phyloP scores from a whole-genome alignment of 305 asterid species.

The Salvia sclarea region DNA sequence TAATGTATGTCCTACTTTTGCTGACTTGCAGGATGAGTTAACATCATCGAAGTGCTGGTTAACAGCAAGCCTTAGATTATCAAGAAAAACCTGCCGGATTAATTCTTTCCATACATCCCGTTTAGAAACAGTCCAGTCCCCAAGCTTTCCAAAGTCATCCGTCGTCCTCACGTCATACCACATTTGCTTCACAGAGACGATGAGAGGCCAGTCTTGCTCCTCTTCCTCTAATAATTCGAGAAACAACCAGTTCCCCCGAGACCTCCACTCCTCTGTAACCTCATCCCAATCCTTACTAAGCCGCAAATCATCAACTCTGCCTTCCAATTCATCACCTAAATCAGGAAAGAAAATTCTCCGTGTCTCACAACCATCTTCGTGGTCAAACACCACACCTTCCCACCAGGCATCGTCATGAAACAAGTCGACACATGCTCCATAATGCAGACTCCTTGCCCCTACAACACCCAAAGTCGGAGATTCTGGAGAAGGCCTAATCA shows the following conservation, averaged over 20 bases:
- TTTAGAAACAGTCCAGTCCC: conserved; percentile 67
- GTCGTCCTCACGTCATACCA: conserved; percentile 78
- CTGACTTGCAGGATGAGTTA: conserved; percentile 40
- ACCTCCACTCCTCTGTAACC: conserved; percentile 60
- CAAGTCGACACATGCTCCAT: conserved; percentile 79
- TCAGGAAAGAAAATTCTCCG: conserved; percentile 84
- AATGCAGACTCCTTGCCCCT: conserved; percentile 41
- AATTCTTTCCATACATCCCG: conserved; percentile 56
- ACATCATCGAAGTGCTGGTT: conserved; percentile 43
- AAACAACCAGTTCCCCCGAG: conserved; percentile 73
- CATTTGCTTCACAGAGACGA: conserved; percentile 71
- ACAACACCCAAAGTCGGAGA: conserved; percentile 39
- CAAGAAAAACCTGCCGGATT: conserved; percentile 48
- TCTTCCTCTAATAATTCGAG: conserved; percentile 68
- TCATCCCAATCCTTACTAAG: conserved; percentile 81
- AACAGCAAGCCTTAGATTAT: conserved; percentile 47
- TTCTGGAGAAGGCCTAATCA: conserved; percentile 60
- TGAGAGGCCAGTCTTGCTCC: conserved; percentile 48
- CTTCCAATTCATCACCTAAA: conserved; percentile 76
- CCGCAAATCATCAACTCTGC: conserved; percentile 45
- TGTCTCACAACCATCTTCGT: conserved; percentile 46
- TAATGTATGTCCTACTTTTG: conserved; percentile 37
- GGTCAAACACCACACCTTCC: conserved; percentile 93
- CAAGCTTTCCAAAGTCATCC: conserved; percentile 42
- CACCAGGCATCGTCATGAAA: conserved; percentile 74